These are phyloP conservation scores for Globisporangium cystogenes DNA, from an alignment of 352 stramenopile genomes.

Conservation along the genomic window DNA sequence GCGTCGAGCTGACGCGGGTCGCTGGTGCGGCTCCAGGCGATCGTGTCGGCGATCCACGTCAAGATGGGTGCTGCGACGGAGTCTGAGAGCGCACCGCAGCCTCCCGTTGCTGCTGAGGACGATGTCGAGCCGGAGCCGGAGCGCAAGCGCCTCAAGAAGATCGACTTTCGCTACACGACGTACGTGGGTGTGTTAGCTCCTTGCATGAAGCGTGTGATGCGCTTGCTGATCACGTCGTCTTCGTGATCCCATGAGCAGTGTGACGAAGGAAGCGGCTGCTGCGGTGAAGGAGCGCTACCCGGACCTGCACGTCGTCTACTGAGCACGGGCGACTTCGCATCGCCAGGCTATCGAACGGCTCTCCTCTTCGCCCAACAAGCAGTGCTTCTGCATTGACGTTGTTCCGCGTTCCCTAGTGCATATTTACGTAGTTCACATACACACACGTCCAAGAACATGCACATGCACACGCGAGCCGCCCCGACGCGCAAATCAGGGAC, in stretches of 20 bases:
- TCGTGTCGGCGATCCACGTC: constrained; percentile 66
- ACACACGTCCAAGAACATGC: constrained; percentile 5
- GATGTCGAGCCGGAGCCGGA: constrained; percentile 53
- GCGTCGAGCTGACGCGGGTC: not conserved
- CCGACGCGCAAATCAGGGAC: too few species aligned
- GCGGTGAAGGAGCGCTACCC: constrained; percentile 71
- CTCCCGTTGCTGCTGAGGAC: constrained; percentile 6
- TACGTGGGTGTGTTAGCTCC: constrained; percentile 25
- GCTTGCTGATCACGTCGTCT: not conserved
- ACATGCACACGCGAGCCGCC: not conserved
- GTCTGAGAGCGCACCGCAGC: constrained; percentile 7
- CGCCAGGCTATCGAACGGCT: constrained; percentile 3
- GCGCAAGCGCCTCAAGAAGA: constrained; percentile 84
- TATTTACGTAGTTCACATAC: not conserved
- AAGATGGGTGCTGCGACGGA: constrained; percentile 69
- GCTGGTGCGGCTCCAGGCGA: constrained; percentile 22
- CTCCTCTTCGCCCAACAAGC: not conserved
- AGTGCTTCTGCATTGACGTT: not conserved
- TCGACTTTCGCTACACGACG: constrained; percentile 88
- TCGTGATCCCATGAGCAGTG: constrained; percentile 19
- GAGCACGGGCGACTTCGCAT: constrained; percentile 3
- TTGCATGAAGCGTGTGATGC: too few species aligned
- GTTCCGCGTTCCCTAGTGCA: not conserved
- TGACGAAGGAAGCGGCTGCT: constrained; percentile 79
- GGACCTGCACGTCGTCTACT: constrained; percentile 53